Conservation (phyloP, 768 basidiomycete species). For the Paxillus involutus region DNA sequence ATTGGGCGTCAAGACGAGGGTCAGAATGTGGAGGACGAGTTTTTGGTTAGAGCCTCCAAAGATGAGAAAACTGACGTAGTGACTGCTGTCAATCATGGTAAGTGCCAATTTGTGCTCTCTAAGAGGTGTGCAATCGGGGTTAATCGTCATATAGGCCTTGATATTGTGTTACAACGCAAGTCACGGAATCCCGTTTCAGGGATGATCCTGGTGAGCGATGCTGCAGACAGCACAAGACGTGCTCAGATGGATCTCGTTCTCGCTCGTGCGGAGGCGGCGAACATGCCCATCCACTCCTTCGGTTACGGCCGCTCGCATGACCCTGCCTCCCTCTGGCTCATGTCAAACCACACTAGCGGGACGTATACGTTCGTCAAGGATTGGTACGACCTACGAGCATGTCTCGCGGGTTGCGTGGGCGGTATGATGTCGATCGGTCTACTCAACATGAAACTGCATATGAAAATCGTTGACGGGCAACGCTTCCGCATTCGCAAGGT, state of each 20-base stretch:
- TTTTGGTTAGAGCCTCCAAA: conserved; percentile 68
- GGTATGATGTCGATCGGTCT: conserved; percentile 96
- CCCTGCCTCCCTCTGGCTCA: conserved; percentile 96
- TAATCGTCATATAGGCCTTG: conserved; percentile 57
- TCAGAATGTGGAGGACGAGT: conserved; percentile 57
- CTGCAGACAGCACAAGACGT: conserved; percentile 86
- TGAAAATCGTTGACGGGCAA: conserved; percentile 87
- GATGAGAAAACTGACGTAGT: conserved; percentile 98
- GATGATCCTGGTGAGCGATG: conserved; percentile 91
- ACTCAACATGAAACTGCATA: conserved; percentile 91
- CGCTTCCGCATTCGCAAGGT: conserved; percentile 95
- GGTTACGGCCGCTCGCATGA: conserved; percentile 98
- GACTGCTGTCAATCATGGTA: conserved; percentile 95
- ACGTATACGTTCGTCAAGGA: conserved; percentile 98
- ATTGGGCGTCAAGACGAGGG: conserved; percentile 44
- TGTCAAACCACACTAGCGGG: conserved; percentile 96
- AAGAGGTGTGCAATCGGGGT: neutral
- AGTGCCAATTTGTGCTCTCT: conserved; percentile 5
- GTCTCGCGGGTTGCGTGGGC: conserved; percentile 91
- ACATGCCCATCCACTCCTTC: conserved; percentile 95
- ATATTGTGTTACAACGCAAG: conserved; percentile 94
- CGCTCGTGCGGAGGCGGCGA: conserved; percentile 94
- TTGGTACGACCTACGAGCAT: conserved; percentile 93
- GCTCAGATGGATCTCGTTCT: conserved; percentile 99
- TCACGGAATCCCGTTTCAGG: conserved; percentile 87